These are phyloP conservation scores for Fusarium sp. DNA, from an alignment of 2,329 filamentous ascomycete genomes.

Conservation along the genomic window DNA sequence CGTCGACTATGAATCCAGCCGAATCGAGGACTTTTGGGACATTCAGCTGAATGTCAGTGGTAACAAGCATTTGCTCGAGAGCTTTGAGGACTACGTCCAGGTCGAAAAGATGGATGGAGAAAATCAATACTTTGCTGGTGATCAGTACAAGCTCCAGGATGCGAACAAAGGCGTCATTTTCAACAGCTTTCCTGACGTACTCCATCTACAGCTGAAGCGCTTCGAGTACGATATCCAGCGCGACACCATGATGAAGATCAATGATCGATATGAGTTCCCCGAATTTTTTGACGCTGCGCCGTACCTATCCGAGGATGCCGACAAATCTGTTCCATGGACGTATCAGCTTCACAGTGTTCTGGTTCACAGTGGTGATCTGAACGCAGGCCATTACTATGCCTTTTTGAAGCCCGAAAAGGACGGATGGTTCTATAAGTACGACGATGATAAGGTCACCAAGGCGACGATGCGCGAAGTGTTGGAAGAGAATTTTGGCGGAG, in stretches of 20 bases:
- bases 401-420: constrained; percentile 94
- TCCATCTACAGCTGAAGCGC: constrained; percentile 94
- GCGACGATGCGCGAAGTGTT: constrained; percentile 90
- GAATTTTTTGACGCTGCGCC: constrained; percentile 85
- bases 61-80: constrained; percentile 91
- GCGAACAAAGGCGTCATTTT: constrained; percentile 99
- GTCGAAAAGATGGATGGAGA: constrained; percentile 97
- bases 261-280: constrained; percentile 90
- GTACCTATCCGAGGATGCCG: constrained; percentile 86
- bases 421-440: constrained; percentile 95
- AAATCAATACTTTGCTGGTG: constrained; percentile 95
- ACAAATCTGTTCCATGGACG: constrained; percentile 86
- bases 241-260: constrained; percentile 99
- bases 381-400: constrained; percentile 98
- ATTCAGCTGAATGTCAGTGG: constrained; percentile 96
- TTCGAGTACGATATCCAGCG: constrained; percentile 98
- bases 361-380: constrained; percentile 95
- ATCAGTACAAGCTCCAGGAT: constrained; percentile 91
- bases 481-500: constrained; percentile 96
- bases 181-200: constrained; percentile 89
- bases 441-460: constrained; percentile 96
- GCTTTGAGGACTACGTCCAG: constrained; percentile 95
- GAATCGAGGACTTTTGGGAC: constrained; percentile 98
- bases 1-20: constrained; percentile 95
- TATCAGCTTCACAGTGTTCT: constrained; percentile 96